Percentiles rank a stretch among this genome's conserved stretches.
phyloP scores from a whole-genome alignment of 1,139 yeast genomes.

The Yamadazyma epiphylla region DNA sequence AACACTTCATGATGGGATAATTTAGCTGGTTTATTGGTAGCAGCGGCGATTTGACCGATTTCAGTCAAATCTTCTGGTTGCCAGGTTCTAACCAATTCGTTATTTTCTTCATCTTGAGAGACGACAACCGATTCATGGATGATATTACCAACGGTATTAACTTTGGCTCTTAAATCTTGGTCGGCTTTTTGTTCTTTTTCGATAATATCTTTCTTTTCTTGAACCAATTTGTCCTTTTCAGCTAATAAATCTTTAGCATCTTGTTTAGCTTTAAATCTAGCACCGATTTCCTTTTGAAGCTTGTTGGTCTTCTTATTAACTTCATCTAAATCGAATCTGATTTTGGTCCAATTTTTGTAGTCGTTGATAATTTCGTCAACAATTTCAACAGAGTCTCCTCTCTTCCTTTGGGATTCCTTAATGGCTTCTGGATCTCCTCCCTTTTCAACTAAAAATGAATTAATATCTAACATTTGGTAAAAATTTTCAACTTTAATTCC shows the following conservation, averaged over 20 bases:
- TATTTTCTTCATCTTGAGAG: conserved; percentile 86
- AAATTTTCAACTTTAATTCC: not conserved
- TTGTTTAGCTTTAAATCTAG: conserved; percentile 89
- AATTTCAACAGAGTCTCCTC: conserved; percentile 91
- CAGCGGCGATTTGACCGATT: conserved; percentile 62
- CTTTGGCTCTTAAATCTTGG: conserved; percentile 67
- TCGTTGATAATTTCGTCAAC: conserved; percentile 92
- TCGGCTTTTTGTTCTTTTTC: conserved; percentile 80
- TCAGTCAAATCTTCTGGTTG: conserved; percentile 60
- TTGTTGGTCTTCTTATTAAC: conserved; percentile 82
- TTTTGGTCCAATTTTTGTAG: conserved; percentile 88
- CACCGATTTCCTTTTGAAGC: conserved; percentile 88
- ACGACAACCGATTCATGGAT: conserved; percentile 90
- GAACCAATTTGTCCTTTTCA: conserved; percentile 71
- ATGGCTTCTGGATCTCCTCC: conserved; percentile 94
- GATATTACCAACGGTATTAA: conserved; percentile 86
- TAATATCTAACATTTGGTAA: conserved; percentile 78
- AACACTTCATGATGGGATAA: conserved; percentile 95
- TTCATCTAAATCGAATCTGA: conserved; percentile 90
- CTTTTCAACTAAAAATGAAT: conserved; percentile 87
- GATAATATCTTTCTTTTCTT: conserved; percentile 63
- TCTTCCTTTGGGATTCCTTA: conserved; percentile 83
- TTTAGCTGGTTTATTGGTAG: conserved; percentile 69
- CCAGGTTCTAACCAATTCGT: conserved; percentile 85
- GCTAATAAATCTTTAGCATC: conserved; percentile 82